Base-by-base conservation (phyloP, 2,329 filamentous ascomycete species). In the Nigrospora osmanthi region DNA sequence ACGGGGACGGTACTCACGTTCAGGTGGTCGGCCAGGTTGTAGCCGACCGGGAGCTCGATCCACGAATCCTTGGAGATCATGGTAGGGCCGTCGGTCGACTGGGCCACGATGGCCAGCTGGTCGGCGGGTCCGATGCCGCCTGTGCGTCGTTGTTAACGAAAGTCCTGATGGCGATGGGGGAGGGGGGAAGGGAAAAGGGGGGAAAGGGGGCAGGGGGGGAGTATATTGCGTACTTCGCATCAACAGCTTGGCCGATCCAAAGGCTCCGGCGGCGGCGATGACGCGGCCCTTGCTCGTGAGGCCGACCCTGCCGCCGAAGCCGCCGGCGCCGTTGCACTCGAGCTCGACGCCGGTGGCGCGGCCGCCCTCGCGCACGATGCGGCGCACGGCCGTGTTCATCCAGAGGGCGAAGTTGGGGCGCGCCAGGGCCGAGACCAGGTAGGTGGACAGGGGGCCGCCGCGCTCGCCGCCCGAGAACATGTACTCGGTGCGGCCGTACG, bases 401-500 rank as follows among this genome's bases (percentile, higher is more conserved):
- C 78, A 80, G 39, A 89, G 67, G 44, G 77, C 71, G 64, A 89
- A 88, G 65, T 87, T 85, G 35, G 68, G 63, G 47, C 79, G 71
- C 37, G 67, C 65, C 40, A 71, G 69, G 2, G 82, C 82, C 15
- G 73, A 70, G 4, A 82, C 78, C 1, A 89, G 75, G 56, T 89
- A 89, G 0, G 85, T 86, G 10, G 79, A 79, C 59, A 88, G 69
- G 12, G 85, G 84, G 1, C 85, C 85, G 38, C 80, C 80, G 49
- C 85, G 72, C 60, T 85, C 80, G 42, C 81, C 83, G 38, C 80
- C 65, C 4, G 69, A 67, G 58, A 80, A 85, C 79, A 87, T 85
- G 67, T 79, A 87, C 30, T 79, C 74, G 19, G 80, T 79, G 60
- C 80, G 76, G 37, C 75, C 73, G 62, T 72, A 87, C 1, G 77